Conservation (phyloP, 2,329 filamentous ascomycete species). For the Aspergillus neoniger region DNA sequence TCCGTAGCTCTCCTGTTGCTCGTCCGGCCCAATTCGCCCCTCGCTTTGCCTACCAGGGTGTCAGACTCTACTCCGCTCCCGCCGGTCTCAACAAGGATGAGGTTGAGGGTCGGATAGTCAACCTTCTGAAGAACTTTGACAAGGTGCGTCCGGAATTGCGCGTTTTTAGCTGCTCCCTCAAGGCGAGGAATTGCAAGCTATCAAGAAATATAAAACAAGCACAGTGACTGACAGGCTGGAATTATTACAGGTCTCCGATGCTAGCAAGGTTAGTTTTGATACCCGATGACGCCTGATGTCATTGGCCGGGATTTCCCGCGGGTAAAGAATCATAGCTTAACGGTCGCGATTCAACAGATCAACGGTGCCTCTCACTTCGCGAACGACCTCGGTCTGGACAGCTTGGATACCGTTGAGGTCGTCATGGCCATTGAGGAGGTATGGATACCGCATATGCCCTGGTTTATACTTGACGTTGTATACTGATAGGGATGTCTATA, state of each 20-base stretch:
- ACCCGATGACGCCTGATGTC: not conserved
- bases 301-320: not conserved
- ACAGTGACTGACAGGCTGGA: slow-evolving; percentile 15
- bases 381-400: slow-evolving; percentile 96
- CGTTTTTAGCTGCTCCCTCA: not conserved
- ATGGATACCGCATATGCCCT: slow-evolving; percentile 22
- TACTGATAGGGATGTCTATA: slow-evolving; percentile 35
- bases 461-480: slow-evolving; percentile 14
- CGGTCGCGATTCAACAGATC: slow-evolving; percentile 61
- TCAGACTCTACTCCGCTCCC: slow-evolving; percentile 84
- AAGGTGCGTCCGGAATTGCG: slow-evolving; percentile 64
- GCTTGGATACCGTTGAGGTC: slow-evolving; percentile 97
- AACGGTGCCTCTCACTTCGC: slow-evolving; percentile 83
- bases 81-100: slow-evolving; percentile 77
- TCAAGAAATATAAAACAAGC: not conserved
- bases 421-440: slow-evolving; percentile 99
- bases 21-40: slow-evolving; percentile 63
- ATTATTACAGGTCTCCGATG: slow-evolving; percentile 38
- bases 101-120: slow-evolving; percentile 88
- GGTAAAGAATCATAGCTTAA: slow-evolving; percentile 24
- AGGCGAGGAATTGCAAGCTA: not conserved
- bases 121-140: slow-evolving; percentile 93
- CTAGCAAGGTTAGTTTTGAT: slow-evolving; percentile 39
- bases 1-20: slow-evolving; percentile 62
- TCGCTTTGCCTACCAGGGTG: slow-evolving; percentile 65